Conservation (phyloP, 805 yeast species). For the Candida takata region DNA sequence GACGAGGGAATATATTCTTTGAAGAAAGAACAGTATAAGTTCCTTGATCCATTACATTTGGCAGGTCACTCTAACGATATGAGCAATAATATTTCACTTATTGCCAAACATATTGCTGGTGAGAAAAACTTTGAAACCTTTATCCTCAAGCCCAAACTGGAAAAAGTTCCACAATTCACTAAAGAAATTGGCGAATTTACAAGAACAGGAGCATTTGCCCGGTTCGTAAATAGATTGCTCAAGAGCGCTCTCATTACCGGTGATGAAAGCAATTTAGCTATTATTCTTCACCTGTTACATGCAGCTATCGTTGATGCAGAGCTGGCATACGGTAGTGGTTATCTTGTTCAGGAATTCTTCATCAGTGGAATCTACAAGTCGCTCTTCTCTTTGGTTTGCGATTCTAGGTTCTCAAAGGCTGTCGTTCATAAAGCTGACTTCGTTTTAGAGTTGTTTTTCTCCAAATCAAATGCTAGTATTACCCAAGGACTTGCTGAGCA, state of each 20-base stretch:
- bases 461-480: slow-evolving; percentile 39
- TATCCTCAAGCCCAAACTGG: slow-evolving; percentile 41
- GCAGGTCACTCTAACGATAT: slow-evolving; percentile 39
- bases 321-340: slow-evolving; percentile 30
- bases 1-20: slow-evolving; percentile 65
- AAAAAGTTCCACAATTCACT: slow-evolving; percentile 26
- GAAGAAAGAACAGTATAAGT: slow-evolving; percentile 36
- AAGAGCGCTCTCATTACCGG: slow-evolving; percentile 43
- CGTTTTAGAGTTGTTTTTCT: slow-evolving; percentile 44
- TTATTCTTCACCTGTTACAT: slow-evolving; percentile 61
- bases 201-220: slow-evolving; percentile 46
- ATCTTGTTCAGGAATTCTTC: slow-evolving; percentile 40
- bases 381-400: slow-evolving; percentile 38
- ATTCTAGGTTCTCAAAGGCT: slow-evolving; percentile 40
- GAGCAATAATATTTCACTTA: slow-evolving; percentile 43
- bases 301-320: slow-evolving; percentile 53
- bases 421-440: slow-evolving; percentile 49
- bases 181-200: slow-evolving; percentile 42
- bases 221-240: slow-evolving; percentile 50
- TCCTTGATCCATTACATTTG: slow-evolving; percentile 53
- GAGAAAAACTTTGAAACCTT: slow-evolving; percentile 25
- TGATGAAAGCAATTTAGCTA: slow-evolving; percentile 50
- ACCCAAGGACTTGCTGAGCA: slow-evolving; percentile 45
- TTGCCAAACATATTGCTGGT: slow-evolving; percentile 37
- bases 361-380: slow-evolving; percentile 24